phyloP scores from a whole-genome alignment of 495 filamentous ascomycete genomes.

The Halenospora varia region DNA sequence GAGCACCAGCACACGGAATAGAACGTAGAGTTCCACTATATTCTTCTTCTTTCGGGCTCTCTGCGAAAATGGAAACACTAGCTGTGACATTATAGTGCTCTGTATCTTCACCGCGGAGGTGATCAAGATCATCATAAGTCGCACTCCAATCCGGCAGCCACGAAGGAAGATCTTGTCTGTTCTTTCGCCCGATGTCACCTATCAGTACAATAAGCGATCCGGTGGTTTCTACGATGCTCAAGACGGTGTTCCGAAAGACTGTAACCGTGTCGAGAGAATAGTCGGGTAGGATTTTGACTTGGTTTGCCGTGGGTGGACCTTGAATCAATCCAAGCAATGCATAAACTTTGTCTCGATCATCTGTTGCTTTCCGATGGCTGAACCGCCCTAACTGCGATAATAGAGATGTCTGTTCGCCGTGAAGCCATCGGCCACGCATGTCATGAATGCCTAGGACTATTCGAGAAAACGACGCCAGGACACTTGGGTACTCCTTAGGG shows the following conservation, averaged over 20 bases:
- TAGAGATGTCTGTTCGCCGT: background rate
- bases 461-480: background rate
- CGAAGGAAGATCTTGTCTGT: constrained; percentile 12
- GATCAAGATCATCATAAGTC: constrained; percentile 1
- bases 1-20: background rate
- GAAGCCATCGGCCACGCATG: background rate
- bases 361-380: background rate
- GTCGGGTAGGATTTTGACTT: background rate
- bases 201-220: background rate
- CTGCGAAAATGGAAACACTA: too few relatives aligned
- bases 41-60: too few relatives aligned
- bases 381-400: background rate
- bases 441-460: background rate
- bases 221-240: background rate
- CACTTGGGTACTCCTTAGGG: background rate
- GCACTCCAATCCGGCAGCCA: constrained; percentile 23
- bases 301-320: too few relatives aligned
- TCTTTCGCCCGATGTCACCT: constrained; percentile 13
- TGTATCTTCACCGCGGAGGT: background rate
- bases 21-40: background rate
- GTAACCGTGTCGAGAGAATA: background rate
- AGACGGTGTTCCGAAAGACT: background rate
- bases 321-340: background rate
- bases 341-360: constrained; percentile 1
- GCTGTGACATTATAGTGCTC: background rate